These are phyloP conservation scores for Bondarzewia mesenterica DNA, from an alignment of 1,284 basidiomycete species.

Conservation along the genomic window DNA sequence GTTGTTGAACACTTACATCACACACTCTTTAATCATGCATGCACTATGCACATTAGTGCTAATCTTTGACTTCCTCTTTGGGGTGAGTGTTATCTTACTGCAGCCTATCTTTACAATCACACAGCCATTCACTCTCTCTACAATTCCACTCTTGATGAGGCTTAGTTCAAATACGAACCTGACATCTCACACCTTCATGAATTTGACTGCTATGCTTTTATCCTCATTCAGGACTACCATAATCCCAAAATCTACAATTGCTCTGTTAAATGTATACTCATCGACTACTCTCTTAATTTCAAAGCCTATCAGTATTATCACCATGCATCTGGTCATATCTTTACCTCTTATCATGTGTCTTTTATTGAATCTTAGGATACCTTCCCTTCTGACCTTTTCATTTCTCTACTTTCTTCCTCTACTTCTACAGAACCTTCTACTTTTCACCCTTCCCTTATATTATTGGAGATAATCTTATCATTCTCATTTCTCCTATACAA, in stretches of 20 bases:
- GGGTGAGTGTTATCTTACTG: conserved; percentile 20
- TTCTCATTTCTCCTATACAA: too few relatives aligned
- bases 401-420: too few relatives aligned
- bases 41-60: conserved; percentile 18
- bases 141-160: conserved; percentile 12
- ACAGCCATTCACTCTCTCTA: conserved; percentile 1
- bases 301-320: conserved; percentile 21
- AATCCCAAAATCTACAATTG: conserved; percentile 23
- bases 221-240: conserved; percentile 12
- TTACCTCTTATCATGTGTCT: background rate
- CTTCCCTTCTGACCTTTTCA: too few relatives aligned
- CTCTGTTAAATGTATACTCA: conserved; percentile 24
- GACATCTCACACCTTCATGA: conserved; percentile 15
- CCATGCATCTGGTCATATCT: background rate
- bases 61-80: conserved; percentile 16
- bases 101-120: conserved; percentile 6
- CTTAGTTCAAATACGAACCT: conserved; percentile 10
- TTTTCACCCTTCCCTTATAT: too few relatives aligned
- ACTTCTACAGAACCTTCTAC: too few relatives aligned
- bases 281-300: conserved; percentile 23
- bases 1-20: conserved; percentile 18
- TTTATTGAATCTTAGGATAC: background rate
- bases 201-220: conserved; percentile 15
- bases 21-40: conserved; percentile 17
- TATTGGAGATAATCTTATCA: too few relatives aligned